Conservation (phyloP, 1,284 basidiomycete species). For the Peniophora sp. region DNA sequence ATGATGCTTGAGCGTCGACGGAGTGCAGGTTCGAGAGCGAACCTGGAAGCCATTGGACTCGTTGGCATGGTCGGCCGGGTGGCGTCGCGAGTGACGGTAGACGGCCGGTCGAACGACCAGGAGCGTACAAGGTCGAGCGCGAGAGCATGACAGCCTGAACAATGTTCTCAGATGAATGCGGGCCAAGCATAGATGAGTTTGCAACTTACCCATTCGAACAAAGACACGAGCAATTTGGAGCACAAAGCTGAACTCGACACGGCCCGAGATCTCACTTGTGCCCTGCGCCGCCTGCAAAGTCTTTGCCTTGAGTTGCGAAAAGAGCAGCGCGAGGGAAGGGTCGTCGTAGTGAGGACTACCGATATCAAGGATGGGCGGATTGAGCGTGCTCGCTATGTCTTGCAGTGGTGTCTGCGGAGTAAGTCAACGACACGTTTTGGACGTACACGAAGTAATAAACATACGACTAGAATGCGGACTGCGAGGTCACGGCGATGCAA, state of each 20-base stretch:
- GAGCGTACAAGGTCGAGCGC: constrained; percentile 81
- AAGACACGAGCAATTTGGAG: constrained; percentile 89
- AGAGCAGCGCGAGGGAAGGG: constrained; percentile 82
- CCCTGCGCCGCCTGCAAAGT: constrained; percentile 90
- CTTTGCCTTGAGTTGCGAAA: constrained; percentile 83
- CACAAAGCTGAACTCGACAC: constrained; percentile 88
- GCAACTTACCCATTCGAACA: constrained; percentile 73
- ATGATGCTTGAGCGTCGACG: constrained; percentile 65
- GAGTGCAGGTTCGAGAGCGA: constrained; percentile 44
- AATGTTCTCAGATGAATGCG: background rate
- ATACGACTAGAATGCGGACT: constrained; percentile 75
- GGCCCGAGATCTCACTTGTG: constrained; percentile 81
- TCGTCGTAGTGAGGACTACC: constrained; percentile 90
- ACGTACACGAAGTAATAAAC: constrained; percentile 14
- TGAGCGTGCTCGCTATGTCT: constrained; percentile 54
- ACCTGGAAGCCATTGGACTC: constrained; percentile 36
- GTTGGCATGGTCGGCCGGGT: constrained; percentile 22
- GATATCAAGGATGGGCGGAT: constrained; percentile 51
- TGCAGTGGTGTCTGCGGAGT: constrained; percentile 62
- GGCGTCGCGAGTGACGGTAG: constrained; percentile 25
- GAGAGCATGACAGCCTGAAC: constrained; percentile 82
- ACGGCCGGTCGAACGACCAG: constrained; percentile 86
- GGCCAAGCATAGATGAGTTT: background rate
- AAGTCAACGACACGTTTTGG: background rate
- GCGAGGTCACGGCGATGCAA: constrained; percentile 80